Percentiles rank a stretch among this genome's conserved stretches.
These are phyloP conservation scores for Boletellus deceptivus DNA, from an alignment of 1,284 basidiomycete genomes.

Conservation along the genomic window DNA sequence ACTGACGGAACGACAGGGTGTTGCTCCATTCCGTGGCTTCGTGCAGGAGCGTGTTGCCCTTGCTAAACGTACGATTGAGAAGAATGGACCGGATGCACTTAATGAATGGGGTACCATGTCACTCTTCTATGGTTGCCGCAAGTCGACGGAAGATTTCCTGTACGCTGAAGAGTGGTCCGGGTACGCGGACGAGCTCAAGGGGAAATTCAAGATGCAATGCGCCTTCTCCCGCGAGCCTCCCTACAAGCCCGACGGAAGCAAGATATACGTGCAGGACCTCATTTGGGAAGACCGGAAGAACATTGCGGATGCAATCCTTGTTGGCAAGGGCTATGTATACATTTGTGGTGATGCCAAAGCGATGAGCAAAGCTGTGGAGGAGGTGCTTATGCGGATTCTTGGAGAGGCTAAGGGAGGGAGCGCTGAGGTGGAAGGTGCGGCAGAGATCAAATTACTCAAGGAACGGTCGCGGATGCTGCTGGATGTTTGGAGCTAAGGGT, in stretches of 20 bases:
- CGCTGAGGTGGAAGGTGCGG: slow-evolving; percentile 80
- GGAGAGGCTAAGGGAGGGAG: slow-evolving; percentile 90
- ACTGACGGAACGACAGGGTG: slow-evolving; percentile 52
- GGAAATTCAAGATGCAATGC: slow-evolving; percentile 85
- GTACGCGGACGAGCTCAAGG: slow-evolving; percentile 83
- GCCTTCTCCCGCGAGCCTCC: slow-evolving; percentile 88
- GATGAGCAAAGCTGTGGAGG: slow-evolving; percentile 96
- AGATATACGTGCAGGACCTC: slow-evolving; percentile 97
- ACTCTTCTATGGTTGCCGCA: slow-evolving; percentile 95
- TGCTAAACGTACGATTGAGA: slow-evolving; percentile 89
- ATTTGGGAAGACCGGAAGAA: slow-evolving; percentile 83
- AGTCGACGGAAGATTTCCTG: slow-evolving; percentile 85
- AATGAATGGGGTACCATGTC: slow-evolving; percentile 94
- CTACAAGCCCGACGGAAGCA: slow-evolving; percentile 86
- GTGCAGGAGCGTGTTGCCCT: slow-evolving; percentile 96
- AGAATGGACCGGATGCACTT: slow-evolving; percentile 89
- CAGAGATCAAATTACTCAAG: slow-evolving; percentile 92
- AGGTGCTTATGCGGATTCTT: slow-evolving; percentile 80
- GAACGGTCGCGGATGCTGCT: slow-evolving; percentile 82
- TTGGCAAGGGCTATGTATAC: slow-evolving; percentile 92
- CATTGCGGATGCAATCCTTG: slow-evolving; percentile 86
- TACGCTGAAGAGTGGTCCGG: slow-evolving; percentile 95
- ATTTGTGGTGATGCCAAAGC: slow-evolving; percentile 96
- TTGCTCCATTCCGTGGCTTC: slow-evolving; percentile 98
- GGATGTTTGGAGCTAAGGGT: slow-evolving; percentile 74